Conservation (phyloP, 495 filamentous ascomycete species). For the Penicillium manginii region DNA sequence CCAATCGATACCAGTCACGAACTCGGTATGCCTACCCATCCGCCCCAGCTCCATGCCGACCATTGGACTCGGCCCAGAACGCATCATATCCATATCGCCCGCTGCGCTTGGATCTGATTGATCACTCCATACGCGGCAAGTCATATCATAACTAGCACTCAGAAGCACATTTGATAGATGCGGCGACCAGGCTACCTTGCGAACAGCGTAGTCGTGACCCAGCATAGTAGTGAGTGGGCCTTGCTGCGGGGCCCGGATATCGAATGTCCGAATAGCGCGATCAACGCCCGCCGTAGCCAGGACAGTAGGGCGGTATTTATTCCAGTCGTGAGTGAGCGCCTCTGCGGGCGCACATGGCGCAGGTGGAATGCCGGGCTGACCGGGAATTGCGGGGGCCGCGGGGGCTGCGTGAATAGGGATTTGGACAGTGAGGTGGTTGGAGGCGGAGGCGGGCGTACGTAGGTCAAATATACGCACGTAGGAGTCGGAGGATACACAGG, state of each 20-base stretch:
- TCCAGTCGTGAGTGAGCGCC: conserved; percentile 96
- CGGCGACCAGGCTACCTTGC: conserved; percentile 85
- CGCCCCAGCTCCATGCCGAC: conserved; percentile 75
- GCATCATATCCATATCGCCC: conserved; percentile 47
- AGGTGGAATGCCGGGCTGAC: conserved; percentile 37
- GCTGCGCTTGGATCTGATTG: conserved; percentile 55
- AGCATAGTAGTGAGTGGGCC: conserved; percentile 71
- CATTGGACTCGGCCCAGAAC: conserved; percentile 42
- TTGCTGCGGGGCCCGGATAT: conserved; percentile 73
- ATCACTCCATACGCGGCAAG: conserved; percentile 89
- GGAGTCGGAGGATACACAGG: conserved; percentile 81
- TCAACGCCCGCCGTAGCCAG: conserved; percentile 93
- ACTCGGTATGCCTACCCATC: conserved; percentile 93
- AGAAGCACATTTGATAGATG: conserved; percentile 84
- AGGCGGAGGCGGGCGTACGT: conserved; percentile 75
- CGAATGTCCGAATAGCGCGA: conserved; percentile 80
- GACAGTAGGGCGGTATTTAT: conserved; percentile 86
- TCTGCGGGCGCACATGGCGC: conserved; percentile 62
- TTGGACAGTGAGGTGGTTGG: conserved; percentile 77
- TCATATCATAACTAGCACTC: conserved; percentile 97
- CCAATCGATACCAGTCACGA: conserved; percentile 97
- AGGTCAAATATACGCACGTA: conserved; percentile 89
- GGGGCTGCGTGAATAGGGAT: conserved; percentile 76
- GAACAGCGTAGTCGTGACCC: conserved; percentile 90
- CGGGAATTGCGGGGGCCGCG: conserved; percentile 41